Evolutionary conservation across 495 filamentous ascomycete species (phyloP).

Genomic region (Jackrogersella minutella): DNA sequence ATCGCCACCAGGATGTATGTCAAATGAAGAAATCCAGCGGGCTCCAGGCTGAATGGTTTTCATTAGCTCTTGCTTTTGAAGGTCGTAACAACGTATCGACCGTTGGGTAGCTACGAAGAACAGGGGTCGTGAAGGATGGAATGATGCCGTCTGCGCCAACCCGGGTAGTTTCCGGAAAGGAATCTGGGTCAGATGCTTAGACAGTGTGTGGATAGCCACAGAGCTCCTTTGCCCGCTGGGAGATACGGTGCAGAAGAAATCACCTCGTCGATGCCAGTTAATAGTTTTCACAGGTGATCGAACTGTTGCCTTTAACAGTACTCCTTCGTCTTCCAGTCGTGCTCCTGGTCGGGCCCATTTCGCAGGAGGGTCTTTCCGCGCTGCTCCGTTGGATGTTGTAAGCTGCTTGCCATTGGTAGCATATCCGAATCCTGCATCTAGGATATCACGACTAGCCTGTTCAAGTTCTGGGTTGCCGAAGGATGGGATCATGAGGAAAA

Average conservation of each 20-base stretch:
- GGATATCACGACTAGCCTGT: slow-evolving; percentile 72
- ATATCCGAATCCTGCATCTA: slow-evolving; percentile 90
- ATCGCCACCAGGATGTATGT: slow-evolving; percentile 91
- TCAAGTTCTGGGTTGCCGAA: slow-evolving; percentile 74
- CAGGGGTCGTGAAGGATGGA: slow-evolving; percentile 91
- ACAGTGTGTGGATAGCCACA: slow-evolving; percentile 94
- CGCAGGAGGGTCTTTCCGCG: slow-evolving; percentile 76
- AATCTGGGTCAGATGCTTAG: slow-evolving; percentile 91
- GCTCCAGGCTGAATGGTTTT: slow-evolving; percentile 93
- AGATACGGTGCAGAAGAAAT: slow-evolving; percentile 93
- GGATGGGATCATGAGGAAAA: slow-evolving; percentile 83
- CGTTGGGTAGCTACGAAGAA: slow-evolving; percentile 97
- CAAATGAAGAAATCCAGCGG: slow-evolving; percentile 92
- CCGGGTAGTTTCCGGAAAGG: slow-evolving; percentile 90
- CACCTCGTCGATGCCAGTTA: slow-evolving; percentile 91
- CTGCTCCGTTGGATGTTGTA: slow-evolving; percentile 60
- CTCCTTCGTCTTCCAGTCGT: slow-evolving; percentile 76
- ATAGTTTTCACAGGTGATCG: slow-evolving; percentile 87
- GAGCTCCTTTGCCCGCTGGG: slow-evolving; percentile 78
- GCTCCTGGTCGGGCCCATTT: slow-evolving; percentile 83
- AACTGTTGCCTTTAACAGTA: slow-evolving; percentile 80
- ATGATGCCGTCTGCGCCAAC: slow-evolving; percentile 85
- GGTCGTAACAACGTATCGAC: slow-evolving; percentile 89
- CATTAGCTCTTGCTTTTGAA: slow-evolving; percentile 85
- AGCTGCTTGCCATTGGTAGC: slow-evolving; percentile 70